Percentiles rank a stretch among this genome's conserved stretches.
These are phyloP conservation scores for Suillus fuscotomentosus DNA, from an alignment of 768 basidiomycete genomes.

Conservation along the genomic window DNA sequence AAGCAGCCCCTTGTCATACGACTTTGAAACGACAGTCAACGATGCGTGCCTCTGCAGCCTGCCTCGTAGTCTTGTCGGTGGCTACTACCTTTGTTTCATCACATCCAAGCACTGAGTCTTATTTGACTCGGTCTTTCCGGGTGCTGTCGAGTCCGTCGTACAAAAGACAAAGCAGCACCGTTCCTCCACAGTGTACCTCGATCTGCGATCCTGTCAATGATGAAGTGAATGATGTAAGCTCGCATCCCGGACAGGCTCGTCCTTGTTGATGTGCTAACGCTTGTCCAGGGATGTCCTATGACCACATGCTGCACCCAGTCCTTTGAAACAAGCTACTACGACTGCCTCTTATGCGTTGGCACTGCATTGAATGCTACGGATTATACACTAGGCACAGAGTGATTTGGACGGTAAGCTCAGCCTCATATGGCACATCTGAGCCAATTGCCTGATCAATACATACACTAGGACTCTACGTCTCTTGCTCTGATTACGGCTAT, in stretches of 20 bases:
- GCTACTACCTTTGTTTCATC: constrained; percentile 5
- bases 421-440: neutral
- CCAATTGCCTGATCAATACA: neutral
- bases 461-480: constrained; percentile 20
- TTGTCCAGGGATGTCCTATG: constrained; percentile 25
- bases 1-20: neutral
- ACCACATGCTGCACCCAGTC: constrained; percentile 37
- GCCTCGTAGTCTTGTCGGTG: constrained; percentile 7
- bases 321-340: constrained; percentile 40
- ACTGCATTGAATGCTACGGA: constrained; percentile 21
- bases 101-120: constrained; percentile 1
- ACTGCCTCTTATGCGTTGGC: constrained; percentile 42
- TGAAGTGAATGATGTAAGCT: constrained; percentile 23
- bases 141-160: constrained; percentile 6
- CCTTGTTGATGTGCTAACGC: constrained; percentile 9
- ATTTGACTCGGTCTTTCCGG: constrained; percentile 6
- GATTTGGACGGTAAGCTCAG: constrained; percentile 34
- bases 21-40: constrained; percentile 1
- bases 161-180: constrained; percentile 15
- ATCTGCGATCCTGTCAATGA: constrained; percentile 20
- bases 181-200: constrained; percentile 23
- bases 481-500: constrained; percentile 26
- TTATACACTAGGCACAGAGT: constrained; percentile 28
- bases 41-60: constrained; percentile 15
- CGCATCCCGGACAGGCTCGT: neutral